Percentiles rank a stretch among this genome's conserved stretches.
phyloP scores from a whole-genome alignment of 257 asterid species.

The Solanum tacnaense region DNA sequence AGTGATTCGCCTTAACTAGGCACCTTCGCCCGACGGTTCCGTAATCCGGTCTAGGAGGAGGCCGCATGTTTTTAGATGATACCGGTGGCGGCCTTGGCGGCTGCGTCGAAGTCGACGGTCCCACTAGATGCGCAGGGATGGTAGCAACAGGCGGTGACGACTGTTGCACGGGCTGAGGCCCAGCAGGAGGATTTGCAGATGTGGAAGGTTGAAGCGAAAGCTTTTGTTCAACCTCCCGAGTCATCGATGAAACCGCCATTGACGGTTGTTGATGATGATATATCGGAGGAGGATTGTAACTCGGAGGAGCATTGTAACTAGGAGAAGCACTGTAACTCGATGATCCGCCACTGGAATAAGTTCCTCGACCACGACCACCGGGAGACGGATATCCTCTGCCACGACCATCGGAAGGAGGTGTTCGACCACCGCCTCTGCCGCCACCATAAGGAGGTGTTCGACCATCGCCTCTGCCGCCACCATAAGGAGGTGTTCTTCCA shows the following conservation, averaged over 20 bases:
- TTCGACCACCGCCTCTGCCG: neutral
- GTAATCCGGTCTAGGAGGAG: conserved; percentile 45
- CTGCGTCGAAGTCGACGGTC: neutral
- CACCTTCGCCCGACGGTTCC: conserved; percentile 28
- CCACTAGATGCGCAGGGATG: neutral
- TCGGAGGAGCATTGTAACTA: too few relatives aligned
- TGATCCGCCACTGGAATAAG: neutral
- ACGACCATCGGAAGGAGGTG: neutral
- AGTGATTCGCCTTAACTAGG: conserved; percentile 53
- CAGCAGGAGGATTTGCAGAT: neutral
- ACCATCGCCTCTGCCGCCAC: neutral
- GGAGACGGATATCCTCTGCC: neutral
- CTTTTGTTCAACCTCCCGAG: conserved; percentile 22
- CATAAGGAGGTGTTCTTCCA: neutral
- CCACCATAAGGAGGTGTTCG: neutral
- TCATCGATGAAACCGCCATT: conserved; percentile 7
- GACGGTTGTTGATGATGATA: neutral
- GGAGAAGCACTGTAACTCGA: neutral
- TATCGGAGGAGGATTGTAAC: neutral
- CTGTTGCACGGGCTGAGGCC: neutral
- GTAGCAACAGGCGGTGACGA: neutral
- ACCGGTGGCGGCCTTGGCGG: conserved; percentile 23
- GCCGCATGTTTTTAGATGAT: conserved; percentile 36
- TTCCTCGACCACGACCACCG: neutral
- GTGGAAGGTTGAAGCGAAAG: conserved; percentile 15